Evolutionary conservation across 2,329 filamentous ascomycete genomes (phyloP), one percentile per base, ranked within the genome.

Genomic region (Calonectria fujianensis): DNA sequence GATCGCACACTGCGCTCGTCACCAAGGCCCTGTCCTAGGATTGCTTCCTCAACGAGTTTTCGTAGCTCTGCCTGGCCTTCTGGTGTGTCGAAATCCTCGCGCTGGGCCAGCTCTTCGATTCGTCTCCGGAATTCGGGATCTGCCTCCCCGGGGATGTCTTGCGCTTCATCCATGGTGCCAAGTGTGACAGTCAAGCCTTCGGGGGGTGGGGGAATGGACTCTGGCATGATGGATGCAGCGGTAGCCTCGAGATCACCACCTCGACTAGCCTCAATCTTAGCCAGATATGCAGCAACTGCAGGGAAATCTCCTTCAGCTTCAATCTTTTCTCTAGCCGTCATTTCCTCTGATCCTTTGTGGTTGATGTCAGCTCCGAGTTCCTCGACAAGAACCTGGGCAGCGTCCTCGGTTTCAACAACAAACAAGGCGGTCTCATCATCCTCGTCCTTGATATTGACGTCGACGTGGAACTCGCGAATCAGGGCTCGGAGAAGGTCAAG

Each of bases 401-500:
- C 93, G 5, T 94, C 93, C 64, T 94, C 88, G 0, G 92, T 95
- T 85, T 99, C 97, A 35, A 93, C 92, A n/a, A 96, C 95, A 82
- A 98, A 99, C 6, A 99, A 88, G n/a, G 96, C 94, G 1, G 96
- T 98, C 86, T 99, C 97, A 72, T 93, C 91, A 83, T 99, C 97
- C 84, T 98, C 95, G 83, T 99, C 97, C 78, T 91, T 91, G 68
- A 98, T 88, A 83, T 98, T 93, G 63, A 96, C 91, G 74, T 96
- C 88, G 31, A 96, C 96, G 16, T 92, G 86, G 85, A 96, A 95
- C 41, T 96, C 94, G 61, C 88, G 88, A 35, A 98, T 89, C 8
- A 99, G 90, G 0, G 91, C 85, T 74, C 94, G 93, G 20, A 98
- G 90, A 20, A 99, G 92, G 70, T 94, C 91, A 45, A 95, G 87